Base-by-base conservation (phyloP, 768 basidiomycete species). In the Termitomyces sp. region DNA sequence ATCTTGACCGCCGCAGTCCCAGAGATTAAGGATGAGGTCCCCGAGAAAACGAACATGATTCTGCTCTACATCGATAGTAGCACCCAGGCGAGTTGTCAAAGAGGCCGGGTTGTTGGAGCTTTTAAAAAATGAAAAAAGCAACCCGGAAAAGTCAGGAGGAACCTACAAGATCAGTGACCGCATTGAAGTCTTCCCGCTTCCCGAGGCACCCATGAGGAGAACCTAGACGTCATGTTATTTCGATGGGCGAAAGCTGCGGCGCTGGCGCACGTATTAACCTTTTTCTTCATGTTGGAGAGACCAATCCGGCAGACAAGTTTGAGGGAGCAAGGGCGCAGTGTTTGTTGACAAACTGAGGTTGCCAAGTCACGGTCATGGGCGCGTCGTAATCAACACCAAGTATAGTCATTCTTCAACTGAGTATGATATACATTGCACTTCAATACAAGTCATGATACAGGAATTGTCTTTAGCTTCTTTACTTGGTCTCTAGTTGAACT, bases 1-100 rank as follows among this genome's bases (percentile, higher is more conserved):
- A 68, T 97, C 93, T 71, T 99, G 97, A 8, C 97, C 97, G 42
- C 96, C 97, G 62, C 97, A 98, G 71, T 99, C 97, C 96, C 96
- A 98, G 5, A 98, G 79, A 67, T 96, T 96, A 69, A 99, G 84
- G 58, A 93, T 89, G 64, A 98, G 85, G 66, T 96, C 93, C 14
- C 94, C 95, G 14, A 99, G 84, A 70, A 99, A 98, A 42, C 94
- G 88, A 59, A 98, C 93, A 67, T 97, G 93, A 63, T 95, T 96
- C 68, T 95, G 92, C 68, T 98, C 96, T 58, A 98, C 94, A 68
- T 98, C 96, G 60, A 98, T 96, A 9, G 97, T 99, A 17, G 96
- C 95, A 26, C 95, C 95, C 30, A 99, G 80, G 17, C 95, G 83
- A 47, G 89, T 79, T 2, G 96, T 98, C 57, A 95, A 78, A 37